phyloP scores from a whole-genome alignment of 176 grass and related monocot genomes.

The Hsuehochloa calcarea region DNA sequence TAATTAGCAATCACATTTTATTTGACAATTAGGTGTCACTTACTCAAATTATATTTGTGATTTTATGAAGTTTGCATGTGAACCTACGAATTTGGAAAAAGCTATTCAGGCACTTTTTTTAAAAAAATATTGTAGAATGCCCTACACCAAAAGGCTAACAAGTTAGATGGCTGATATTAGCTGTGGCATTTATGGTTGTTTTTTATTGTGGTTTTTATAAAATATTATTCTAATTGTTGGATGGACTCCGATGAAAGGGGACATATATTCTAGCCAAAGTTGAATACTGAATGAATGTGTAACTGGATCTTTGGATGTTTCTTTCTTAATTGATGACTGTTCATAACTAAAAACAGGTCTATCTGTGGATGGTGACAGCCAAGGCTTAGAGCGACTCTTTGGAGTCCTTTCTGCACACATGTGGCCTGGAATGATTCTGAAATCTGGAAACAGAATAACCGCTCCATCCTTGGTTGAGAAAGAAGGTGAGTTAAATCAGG shows the following conservation, averaged over 20 bases:
- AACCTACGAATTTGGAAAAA: neutral
- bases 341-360: slow-evolving; percentile 53
- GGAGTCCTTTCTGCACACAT: slow-evolving; percentile 91
- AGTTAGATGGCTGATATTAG: neutral
- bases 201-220: neutral
- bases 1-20: neutral
- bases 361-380: slow-evolving; percentile 89
- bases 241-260: neutral
- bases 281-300: neutral
- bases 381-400: slow-evolving; percentile 83
- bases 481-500: slow-evolving; percentile 55
- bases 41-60: neutral
- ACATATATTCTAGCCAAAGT: neutral
- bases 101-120: neutral
- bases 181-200: neutral
- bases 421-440: slow-evolving; percentile 98
- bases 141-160: neutral
- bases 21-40: neutral
- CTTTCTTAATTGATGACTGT: slow-evolving; percentile 2
- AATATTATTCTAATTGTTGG: neutral
- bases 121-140: neutral
- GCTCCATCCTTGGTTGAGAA: slow-evolving; percentile 68
- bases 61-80: neutral
- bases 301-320: neutral
- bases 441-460: slow-evolving; percentile 79